phyloP scores from a whole-genome alignment of 2,329 filamentous ascomycete species.

The Emmonsiellopsis sp. region DNA sequence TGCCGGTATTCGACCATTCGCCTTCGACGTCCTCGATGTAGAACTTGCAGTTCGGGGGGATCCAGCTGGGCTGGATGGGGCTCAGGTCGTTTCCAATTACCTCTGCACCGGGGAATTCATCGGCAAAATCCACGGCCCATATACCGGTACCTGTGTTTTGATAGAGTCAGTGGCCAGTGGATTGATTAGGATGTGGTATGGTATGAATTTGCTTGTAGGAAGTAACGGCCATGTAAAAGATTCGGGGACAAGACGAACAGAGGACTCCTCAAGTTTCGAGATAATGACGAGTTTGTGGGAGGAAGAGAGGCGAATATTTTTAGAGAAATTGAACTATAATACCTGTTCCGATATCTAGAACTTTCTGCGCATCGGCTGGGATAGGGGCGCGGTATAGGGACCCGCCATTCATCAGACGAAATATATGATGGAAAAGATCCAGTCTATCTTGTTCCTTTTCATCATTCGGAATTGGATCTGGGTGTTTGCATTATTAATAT shows the following conservation, averaged over 20 bases:
- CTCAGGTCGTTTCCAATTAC: constrained; percentile 37
- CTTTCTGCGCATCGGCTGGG: constrained; percentile 14
- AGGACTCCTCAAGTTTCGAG: no score
- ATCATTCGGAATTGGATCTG: constrained; percentile 20
- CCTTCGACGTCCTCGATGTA: constrained; percentile 10
- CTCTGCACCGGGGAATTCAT: constrained; percentile 23
- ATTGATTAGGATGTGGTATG: constrained; percentile 7
- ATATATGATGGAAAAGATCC: constrained; percentile 20
- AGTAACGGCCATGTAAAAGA: no score
- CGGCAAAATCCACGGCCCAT: constrained; percentile 14
- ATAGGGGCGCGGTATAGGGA: constrained; percentile 19
- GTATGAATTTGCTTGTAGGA: no score
- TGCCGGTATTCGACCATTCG: constrained; percentile 11
- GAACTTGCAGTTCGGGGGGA: constrained; percentile 13
- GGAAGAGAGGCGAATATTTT: no score
- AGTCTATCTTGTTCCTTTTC: constrained; percentile 24
- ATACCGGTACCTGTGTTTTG: constrained; percentile 20
- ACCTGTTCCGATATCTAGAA: background rate
- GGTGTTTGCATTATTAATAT: background rate
- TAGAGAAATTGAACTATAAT: no score
- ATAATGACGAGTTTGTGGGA: no score
- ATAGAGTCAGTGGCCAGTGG: constrained; percentile 18
- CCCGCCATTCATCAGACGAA: constrained; percentile 29
- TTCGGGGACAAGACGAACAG: no score
- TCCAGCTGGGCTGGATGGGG: constrained; percentile 35